Conservation (phyloP, 2,329 filamentous ascomycete species). For the Penicillium sp. region DNA sequence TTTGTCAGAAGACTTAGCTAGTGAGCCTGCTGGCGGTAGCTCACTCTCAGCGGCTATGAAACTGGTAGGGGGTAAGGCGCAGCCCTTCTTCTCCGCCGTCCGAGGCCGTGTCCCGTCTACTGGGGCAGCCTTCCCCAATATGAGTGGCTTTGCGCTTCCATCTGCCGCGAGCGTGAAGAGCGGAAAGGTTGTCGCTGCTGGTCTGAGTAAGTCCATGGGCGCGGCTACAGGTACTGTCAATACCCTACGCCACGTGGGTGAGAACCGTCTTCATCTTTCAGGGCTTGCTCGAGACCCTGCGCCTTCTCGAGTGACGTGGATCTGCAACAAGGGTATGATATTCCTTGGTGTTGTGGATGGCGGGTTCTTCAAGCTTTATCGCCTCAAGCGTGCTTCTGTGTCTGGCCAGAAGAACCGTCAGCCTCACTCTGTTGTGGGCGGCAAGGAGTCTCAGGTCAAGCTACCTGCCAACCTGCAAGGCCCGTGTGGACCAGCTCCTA, state of each 20-base stretch:
- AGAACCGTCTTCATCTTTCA: slow-evolving; percentile 51
- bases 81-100: slow-evolving; percentile 68
- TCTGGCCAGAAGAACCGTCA: slow-evolving; percentile 57
- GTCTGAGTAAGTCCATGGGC: slow-evolving; percentile 52
- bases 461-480: slow-evolving; percentile 65
- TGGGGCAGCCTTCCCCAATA: slow-evolving; percentile 44
- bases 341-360: slow-evolving; percentile 49
- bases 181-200: slow-evolving; percentile 51
- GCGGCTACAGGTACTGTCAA: slow-evolving; percentile 52
- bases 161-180: slow-evolving; percentile 49
- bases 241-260: slow-evolving; percentile 49
- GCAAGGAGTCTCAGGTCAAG: slow-evolving; percentile 66
- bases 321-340: slow-evolving; percentile 43
- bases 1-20: slow-evolving; percentile 50
- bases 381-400: slow-evolving; percentile 40
- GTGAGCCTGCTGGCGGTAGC: slow-evolving; percentile 36
- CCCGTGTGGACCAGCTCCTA: slow-evolving; percentile 57
- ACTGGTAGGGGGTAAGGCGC: slow-evolving; percentile 61
- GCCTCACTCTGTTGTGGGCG: slow-evolving; percentile 55
- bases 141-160: slow-evolving; percentile 46
- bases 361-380: slow-evolving; percentile 48
- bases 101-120: slow-evolving; percentile 54
- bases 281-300: slow-evolving; percentile 40
- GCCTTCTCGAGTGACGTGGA: slow-evolving; percentile 49
- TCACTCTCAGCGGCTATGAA: slow-evolving; percentile 71